A percentile compares a stretch with the other conserved stretches of the same genome.
Conservation (phyloP, 2,329 filamentous ascomycete genomes). For the Dactylonectria estremocensis region DNA sequence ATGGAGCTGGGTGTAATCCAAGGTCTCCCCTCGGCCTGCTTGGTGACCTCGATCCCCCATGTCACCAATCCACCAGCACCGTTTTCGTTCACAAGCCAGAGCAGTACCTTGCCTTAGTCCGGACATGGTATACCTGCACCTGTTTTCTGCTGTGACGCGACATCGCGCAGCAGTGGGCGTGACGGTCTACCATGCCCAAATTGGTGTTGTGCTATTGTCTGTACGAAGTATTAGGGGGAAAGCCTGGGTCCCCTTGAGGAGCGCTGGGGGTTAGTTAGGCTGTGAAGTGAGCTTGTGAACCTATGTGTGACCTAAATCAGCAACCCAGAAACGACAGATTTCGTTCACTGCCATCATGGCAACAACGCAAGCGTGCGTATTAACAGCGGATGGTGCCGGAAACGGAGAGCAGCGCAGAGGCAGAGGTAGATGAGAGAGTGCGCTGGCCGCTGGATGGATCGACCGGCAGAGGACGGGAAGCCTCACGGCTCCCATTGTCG, state of each 20-base stretch:
- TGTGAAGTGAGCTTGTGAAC: constrained; percentile 23
- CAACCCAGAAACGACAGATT: constrained; percentile 21
- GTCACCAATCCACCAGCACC: constrained; percentile 30
- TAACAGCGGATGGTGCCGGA: not conserved
- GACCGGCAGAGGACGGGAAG: constrained; percentile 34
- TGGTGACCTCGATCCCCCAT: constrained; percentile 19
- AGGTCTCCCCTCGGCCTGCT: constrained; percentile 6
- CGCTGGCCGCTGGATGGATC: constrained; percentile 30
- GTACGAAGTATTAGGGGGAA: constrained; percentile 20
- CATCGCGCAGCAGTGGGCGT: constrained; percentile 12
- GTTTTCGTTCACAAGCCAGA: constrained; percentile 15
- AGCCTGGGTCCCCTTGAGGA: constrained; percentile 5
- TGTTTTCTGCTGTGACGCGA: constrained; percentile 19
- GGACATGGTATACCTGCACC: constrained; percentile 22
- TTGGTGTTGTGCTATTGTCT: constrained; percentile 9
- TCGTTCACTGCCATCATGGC: not conserved
- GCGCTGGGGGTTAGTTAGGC: not conserved
- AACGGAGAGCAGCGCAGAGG: not conserved
- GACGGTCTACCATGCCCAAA: constrained; percentile 1
- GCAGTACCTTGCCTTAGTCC: constrained; percentile 31
- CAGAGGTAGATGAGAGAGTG: not conserved
- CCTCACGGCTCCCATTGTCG: constrained; percentile 31
- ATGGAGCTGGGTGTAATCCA: constrained; percentile 17
- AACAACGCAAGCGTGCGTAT: not conserved
- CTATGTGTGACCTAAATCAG: constrained; percentile 24